Conservation (phyloP, 768 basidiomycete genomes). For the Exsudoporus frostii region DNA sequence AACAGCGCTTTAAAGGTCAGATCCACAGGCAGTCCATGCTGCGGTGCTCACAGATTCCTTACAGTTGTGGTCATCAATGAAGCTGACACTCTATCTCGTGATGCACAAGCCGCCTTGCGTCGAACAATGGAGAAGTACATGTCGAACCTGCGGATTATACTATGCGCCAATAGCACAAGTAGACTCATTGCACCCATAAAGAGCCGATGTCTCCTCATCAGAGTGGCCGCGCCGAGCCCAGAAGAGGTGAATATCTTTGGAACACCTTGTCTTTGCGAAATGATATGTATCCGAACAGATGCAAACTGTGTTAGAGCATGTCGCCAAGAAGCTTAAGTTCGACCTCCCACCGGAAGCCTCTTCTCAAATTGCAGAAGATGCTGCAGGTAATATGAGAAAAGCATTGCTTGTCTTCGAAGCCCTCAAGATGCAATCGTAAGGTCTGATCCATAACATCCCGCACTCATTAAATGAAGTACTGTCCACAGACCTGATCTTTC, state of each 20-base stretch:
- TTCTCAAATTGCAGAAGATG: constrained; percentile 72
- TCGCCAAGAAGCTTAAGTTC: constrained; percentile 78
- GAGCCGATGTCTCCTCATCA: constrained; percentile 89
- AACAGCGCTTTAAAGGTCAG: constrained; percentile 93
- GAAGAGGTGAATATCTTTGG: constrained; percentile 57
- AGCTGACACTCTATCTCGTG: constrained; percentile 90
- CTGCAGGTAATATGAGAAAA: constrained; percentile 89
- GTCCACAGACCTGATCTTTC: constrained; percentile 71
- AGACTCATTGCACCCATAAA: constrained; percentile 96
- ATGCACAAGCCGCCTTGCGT: constrained; percentile 95
- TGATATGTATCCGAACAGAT: constrained; percentile 50
- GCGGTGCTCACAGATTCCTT: not conserved
- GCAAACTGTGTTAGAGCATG: constrained; percentile 69
- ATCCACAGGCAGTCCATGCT: not conserved
- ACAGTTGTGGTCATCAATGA: constrained; percentile 98
- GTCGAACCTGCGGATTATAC: constrained; percentile 93
- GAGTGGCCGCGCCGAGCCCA: constrained; percentile 82
- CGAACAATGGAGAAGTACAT: constrained; percentile 99
- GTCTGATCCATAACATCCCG: constrained; percentile 3
- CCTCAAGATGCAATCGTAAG: constrained; percentile 93
- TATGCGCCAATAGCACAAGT: constrained; percentile 94
- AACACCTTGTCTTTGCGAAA: not conserved
- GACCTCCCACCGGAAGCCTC: constrained; percentile 76
- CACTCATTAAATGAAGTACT: not conserved
- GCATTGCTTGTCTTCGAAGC: constrained; percentile 94